phyloP scores from a whole-genome alignment of 2,329 filamentous ascomycete species.

The Moelleriella libera region DNA sequence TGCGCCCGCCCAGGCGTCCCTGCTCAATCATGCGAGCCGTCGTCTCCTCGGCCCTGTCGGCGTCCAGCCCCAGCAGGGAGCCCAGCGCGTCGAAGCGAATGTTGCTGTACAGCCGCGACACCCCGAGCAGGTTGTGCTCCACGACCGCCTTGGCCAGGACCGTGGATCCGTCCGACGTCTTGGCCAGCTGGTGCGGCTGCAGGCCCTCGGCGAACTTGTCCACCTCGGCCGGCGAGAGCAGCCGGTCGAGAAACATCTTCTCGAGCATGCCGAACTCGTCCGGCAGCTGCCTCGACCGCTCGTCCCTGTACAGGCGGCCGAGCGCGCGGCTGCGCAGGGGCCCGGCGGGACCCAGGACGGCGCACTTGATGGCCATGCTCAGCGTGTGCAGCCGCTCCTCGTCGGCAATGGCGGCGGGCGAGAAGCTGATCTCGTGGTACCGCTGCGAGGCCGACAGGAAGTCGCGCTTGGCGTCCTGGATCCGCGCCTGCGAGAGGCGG shows the following conservation, averaged over 20 bases:
- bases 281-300: constrained; percentile 53
- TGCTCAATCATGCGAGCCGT: constrained; percentile 95
- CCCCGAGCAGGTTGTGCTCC: constrained; percentile 87
- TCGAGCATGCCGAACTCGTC: constrained; percentile 81
- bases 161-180: constrained; percentile 79
- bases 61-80: constrained; percentile 60
- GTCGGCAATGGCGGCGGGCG: constrained; percentile 65
- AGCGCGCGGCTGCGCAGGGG: constrained; percentile 70
- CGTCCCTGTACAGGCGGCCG: constrained; percentile 84
- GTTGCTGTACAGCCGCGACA: constrained; percentile 66
- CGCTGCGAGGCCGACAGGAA: constrained; percentile 80
- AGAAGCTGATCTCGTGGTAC: constrained; percentile 79
- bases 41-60: constrained; percentile 75
- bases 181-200: constrained; percentile 77
- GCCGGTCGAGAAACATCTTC: constrained; percentile 90
- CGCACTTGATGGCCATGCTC: constrained; percentile 78
- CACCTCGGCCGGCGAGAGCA: constrained; percentile 72
- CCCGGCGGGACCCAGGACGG: constrained; percentile 81
- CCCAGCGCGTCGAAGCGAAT: constrained; percentile 66
- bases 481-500: constrained; percentile 80
- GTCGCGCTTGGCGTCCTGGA: constrained; percentile 77
- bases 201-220: constrained; percentile 71
- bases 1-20: constrained; percentile 70
- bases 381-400: constrained; percentile 76
- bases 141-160: constrained; percentile 87